Conservation (phyloP, 257 asterid genomes). For the Haberlea rhodopensis region DNA sequence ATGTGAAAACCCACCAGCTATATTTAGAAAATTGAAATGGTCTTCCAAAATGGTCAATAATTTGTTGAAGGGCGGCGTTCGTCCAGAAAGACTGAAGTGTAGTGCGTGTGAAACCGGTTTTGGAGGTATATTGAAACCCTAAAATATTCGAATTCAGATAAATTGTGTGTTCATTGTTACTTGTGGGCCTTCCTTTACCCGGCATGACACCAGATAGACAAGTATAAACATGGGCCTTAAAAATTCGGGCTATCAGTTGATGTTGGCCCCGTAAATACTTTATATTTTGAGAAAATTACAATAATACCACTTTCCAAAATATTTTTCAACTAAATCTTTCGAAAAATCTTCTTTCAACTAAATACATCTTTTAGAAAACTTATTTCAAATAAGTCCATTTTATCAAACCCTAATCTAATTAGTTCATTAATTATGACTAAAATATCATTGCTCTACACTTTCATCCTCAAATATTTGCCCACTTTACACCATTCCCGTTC, state of each 20-base stretch:
- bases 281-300: too few relatives aligned
- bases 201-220: not conserved
- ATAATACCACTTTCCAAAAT: too few relatives aligned
- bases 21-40: constrained; percentile 3
- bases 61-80: too few relatives aligned
- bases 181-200: not conserved
- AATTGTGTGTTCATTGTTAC: not conserved
- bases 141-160: not conserved
- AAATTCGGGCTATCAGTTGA: not conserved
- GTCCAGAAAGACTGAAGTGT: not conserved
- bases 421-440: too few relatives aligned
- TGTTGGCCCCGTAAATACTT: not conserved
- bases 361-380: too few relatives aligned
- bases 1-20: constrained; percentile 15
- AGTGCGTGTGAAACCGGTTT: not conserved
- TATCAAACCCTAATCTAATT: too few relatives aligned
- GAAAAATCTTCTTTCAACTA: too few relatives aligned
- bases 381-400: too few relatives aligned
- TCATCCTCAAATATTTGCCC: too few relatives aligned
- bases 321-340: too few relatives aligned
- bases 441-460: too few relatives aligned
- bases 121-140: constrained; percentile 28
- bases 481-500: too few relatives aligned
- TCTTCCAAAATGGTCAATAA: not conserved
- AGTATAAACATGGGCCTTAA: not conserved